Evolutionary conservation across 1,284 basidiomycete species (phyloP), one percentile per base, ranked within the genome.

Genomic region (Sanghuangporus weigelae): DNA sequence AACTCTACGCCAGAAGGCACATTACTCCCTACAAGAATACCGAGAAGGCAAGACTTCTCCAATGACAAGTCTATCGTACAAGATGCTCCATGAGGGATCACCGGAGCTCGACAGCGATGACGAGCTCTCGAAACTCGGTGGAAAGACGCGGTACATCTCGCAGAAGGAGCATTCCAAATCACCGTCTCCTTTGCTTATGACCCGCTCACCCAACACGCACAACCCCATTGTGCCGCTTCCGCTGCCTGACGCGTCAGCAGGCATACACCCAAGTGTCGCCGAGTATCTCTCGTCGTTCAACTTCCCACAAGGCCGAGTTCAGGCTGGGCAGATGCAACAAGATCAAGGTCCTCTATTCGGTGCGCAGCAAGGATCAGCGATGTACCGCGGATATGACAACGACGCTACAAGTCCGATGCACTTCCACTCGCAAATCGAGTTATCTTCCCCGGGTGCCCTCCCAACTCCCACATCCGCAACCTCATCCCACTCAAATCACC

Each of bases 41-140:
- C 79, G 84, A 57, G 81, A 83, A 67, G 86, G 86, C 1, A 82
- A 80, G 66, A 70, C 76, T 7, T 79, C 83, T 2, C 80, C 83
- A 3, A 68, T 79, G 3, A 77, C 81, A 23, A 54, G n/a, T 36
- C 19, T 57, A 23, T 53, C 60, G 5, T 62, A 59, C 79, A 81
- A 51, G 69, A 72, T 57, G 73, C 78, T 7, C 68, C 77, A 14
- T 31, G 84, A 84, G 62, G 78, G 83, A 7, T 71, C 76, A 1
- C 78, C 81, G 0, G 78, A 83, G 3, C 75, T 74, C 6, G 82
- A 84, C 65, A 85, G 85, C 50, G 79, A 87, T 59, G 89, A 91
- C 70, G 89, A 91, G 69, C 77, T 91, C 2, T 78, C 83, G n/a
- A 80, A 83, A 4, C 77, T 91, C 6, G 89, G 89, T 38, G 89